phyloP scores from a whole-genome alignment of 768 basidiomycete species.

The Pleurotus pulmonarius region DNA sequence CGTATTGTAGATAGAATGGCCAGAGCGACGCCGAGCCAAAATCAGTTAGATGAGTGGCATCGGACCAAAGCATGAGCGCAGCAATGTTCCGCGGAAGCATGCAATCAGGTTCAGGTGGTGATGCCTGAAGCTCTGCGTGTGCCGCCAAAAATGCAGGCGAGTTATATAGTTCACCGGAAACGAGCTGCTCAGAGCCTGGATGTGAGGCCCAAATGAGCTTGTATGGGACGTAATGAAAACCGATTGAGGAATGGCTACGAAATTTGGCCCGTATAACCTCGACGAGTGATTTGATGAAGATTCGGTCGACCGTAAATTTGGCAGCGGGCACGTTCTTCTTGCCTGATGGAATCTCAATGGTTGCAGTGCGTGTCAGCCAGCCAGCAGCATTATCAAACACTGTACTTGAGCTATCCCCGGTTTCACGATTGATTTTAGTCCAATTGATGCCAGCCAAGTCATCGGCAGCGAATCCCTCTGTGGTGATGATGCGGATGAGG shows the following conservation, averaged over 20 bases:
- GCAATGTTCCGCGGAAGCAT: constrained; percentile 10
- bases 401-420: neutral
- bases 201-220: constrained; percentile 4
- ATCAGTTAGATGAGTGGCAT: constrained; percentile 12
- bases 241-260: neutral
- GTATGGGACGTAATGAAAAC: constrained; percentile 11
- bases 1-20: constrained; percentile 12
- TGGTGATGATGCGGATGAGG: too few relatives aligned
- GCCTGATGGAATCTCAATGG: constrained; percentile 3
- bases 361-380: constrained; percentile 9
- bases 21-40: constrained; percentile 12
- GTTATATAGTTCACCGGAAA: neutral
- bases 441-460: constrained; percentile 9
- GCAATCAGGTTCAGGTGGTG: constrained; percentile 5
- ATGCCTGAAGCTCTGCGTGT: neutral
- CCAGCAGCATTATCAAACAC: constrained; percentile 12
- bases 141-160: neutral
- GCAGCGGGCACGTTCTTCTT: neutral
- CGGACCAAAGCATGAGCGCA: constrained; percentile 14
- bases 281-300: constrained; percentile 13
- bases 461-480: too few relatives aligned
- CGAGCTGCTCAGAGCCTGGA: neutral
- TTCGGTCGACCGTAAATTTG: constrained; percentile 4
- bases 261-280: constrained; percentile 13
- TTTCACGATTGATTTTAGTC: constrained; percentile 1